Conservation (phyloP, 2,329 filamentous ascomycete species). For the Xylaria sp. region DNA sequence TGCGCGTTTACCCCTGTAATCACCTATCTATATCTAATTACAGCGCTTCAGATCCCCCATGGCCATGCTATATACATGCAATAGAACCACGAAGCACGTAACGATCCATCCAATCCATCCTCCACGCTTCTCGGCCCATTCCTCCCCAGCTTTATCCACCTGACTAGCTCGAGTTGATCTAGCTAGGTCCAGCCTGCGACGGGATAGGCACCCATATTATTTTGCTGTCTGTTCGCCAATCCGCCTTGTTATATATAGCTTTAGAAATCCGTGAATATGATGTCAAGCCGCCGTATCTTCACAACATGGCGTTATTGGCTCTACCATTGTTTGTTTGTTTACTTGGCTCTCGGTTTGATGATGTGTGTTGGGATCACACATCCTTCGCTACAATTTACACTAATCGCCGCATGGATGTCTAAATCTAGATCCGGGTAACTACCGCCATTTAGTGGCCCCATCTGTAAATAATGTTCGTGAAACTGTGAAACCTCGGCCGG, state of each 20-base stretch:
- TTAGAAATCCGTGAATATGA: slow-evolving; percentile 8
- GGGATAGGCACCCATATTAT: slow-evolving; percentile 16
- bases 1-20: slow-evolving; percentile 1
- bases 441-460: neutral
- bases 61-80: slow-evolving; percentile 11
- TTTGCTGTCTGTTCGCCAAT: slow-evolving; percentile 11
- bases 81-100: slow-evolving; percentile 13
- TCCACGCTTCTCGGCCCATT: slow-evolving; percentile 16
- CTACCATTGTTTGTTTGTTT: neutral
- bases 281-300: slow-evolving; percentile 17
- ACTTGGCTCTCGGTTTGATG: slow-evolving; percentile 1
- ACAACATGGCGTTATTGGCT: slow-evolving; percentile 6
- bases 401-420: neutral
- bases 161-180: slow-evolving; percentile 21
- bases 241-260: slow-evolving; percentile 31
- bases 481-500: slow-evolving; percentile 1
- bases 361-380: neutral
- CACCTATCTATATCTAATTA: slow-evolving; percentile 23
- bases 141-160: slow-evolving; percentile 27
- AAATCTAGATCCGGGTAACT: neutral
- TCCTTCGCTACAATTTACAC: neutral
- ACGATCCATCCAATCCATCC: slow-evolving; percentile 20
- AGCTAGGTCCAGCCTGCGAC: slow-evolving; percentile 15
- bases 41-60: slow-evolving; percentile 20
- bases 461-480: neutral